Evolutionary conservation across 805 yeast species (phyloP).

Genomic region (Metschnikowia henanensis): DNA sequence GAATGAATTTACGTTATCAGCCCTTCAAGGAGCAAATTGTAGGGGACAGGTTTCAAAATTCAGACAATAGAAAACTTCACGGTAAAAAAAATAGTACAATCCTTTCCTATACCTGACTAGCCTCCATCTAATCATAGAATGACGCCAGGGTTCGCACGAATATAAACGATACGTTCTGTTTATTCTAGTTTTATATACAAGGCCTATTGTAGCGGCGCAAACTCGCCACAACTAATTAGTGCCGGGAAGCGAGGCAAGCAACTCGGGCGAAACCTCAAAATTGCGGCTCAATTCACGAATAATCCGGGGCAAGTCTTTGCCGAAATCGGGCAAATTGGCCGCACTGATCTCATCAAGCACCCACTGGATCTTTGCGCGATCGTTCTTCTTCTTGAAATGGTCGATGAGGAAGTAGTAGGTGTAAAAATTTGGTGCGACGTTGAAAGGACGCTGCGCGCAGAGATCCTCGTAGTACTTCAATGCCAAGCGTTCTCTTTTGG

Average conservation of each 20-base stretch:
- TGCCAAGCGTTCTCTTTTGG: slow-evolving; percentile 39
- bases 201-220: not conserved
- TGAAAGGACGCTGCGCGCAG: slow-evolving; percentile 22
- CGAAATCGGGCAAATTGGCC: slow-evolving; percentile 31
- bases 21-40: too few species aligned
- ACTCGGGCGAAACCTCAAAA: slow-evolving; percentile 19
- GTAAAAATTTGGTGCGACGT: slow-evolving; percentile 45
- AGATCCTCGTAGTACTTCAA: slow-evolving; percentile 39
- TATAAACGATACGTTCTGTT: not conserved
- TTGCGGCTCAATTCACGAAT: slow-evolving; percentile 21
- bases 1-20: too few species aligned
- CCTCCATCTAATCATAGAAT: too few species aligned
- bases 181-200: slow-evolving; percentile 5
- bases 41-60: too few species aligned
- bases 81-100: too few species aligned
- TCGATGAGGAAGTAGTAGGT: slow-evolving; percentile 49
- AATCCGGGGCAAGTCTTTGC: slow-evolving; percentile 39
- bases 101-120: too few species aligned
- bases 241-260: slow-evolving; percentile 12
- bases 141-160: not conserved
- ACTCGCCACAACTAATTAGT: not conserved
- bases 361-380: slow-evolving; percentile 31
- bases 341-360: slow-evolving; percentile 40
- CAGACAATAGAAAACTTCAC: too few species aligned
- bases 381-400: slow-evolving; percentile 34